Evolutionary conservation across 371 early-diverging fungal species (phyloP).

Genomic region (Capillidium heterosporum): DNA sequence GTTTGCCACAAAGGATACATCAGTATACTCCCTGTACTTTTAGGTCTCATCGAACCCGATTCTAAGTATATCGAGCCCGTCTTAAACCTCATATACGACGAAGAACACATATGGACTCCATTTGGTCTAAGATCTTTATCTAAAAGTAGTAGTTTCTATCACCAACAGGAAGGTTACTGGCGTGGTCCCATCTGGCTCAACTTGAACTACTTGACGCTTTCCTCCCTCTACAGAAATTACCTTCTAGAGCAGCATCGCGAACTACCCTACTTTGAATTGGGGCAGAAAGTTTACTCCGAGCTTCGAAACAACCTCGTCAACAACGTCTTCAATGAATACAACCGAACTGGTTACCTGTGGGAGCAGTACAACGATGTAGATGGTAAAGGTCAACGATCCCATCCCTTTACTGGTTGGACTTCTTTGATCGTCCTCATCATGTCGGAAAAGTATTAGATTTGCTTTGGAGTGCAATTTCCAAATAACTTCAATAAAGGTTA

Average conservation of each 20-base stretch:
- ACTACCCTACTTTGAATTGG: conserved; percentile 38
- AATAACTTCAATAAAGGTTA: too few species aligned
- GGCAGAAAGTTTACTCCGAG: conserved; percentile 45
- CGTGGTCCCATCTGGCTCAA: conserved; percentile 91
- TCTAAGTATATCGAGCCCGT: conserved; percentile 46
- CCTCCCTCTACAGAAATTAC: conserved; percentile 43
- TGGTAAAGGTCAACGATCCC: conserved; percentile 68
- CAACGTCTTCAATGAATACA: conserved; percentile 52
- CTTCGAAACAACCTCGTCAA: conserved; percentile 57
- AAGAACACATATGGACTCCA: conserved; percentile 63
- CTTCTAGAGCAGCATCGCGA: background rate
- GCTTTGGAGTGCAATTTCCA: too few species aligned
- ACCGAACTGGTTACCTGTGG: conserved; percentile 73
- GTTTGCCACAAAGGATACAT: conserved; percentile 81
- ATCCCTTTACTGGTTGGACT: conserved; percentile 95
- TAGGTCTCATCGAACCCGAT: conserved; percentile 53
- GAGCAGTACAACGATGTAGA: conserved; percentile 72
- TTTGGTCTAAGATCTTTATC: conserved; percentile 67
- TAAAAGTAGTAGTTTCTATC: conserved; percentile 45
- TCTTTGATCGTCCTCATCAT: conserved; percentile 68
- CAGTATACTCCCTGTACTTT: conserved; percentile 57
- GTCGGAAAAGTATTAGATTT: conserved; percentile 14
- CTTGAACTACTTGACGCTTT: conserved; percentile 69
- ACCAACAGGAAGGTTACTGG: conserved; percentile 85
- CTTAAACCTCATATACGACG: conserved; percentile 52